phyloP scores from a whole-genome alignment of 2,329 filamentous ascomycete genomes.

The Beauveria brongniartii region DNA sequence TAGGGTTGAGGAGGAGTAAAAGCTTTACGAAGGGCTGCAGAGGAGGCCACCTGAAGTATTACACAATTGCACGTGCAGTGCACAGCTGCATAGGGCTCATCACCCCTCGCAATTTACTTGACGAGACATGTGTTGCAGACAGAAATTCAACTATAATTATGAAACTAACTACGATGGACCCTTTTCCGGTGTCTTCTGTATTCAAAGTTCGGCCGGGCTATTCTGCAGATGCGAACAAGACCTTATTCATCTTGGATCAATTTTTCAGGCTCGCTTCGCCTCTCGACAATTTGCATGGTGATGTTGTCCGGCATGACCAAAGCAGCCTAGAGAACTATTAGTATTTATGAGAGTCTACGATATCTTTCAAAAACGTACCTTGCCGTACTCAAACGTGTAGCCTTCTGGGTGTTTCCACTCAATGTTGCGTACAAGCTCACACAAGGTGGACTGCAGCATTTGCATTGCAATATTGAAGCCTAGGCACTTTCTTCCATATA shows the following conservation, averaged over 20 bases:
- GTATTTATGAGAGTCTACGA: neutral
- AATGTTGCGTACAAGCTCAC: slow-evolving; percentile 3
- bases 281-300: neutral
- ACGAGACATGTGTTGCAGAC: neutral
- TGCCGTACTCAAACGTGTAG: slow-evolving; percentile 4
- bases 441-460: neutral
- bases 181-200: no score
- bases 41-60: neutral
- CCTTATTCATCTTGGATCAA: neutral
- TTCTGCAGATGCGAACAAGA: neutral
- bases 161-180: no score
- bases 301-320: neutral
- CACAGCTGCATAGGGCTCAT: neutral
- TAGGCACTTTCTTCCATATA: neutral
- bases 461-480: slow-evolving; percentile 1
- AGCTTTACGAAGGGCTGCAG: neutral
- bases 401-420: slow-evolving; percentile 2
- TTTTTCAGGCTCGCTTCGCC: neutral
- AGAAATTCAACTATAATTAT: no score
- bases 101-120: neutral
- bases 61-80: neutral
- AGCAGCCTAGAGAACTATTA: neutral
- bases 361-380: neutral
- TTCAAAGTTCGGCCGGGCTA: no score
- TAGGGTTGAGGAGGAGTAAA: neutral